Base-by-base conservation (phyloP, 2,329 filamentous ascomycete species). In the Ceratocystis destructans region DNA sequence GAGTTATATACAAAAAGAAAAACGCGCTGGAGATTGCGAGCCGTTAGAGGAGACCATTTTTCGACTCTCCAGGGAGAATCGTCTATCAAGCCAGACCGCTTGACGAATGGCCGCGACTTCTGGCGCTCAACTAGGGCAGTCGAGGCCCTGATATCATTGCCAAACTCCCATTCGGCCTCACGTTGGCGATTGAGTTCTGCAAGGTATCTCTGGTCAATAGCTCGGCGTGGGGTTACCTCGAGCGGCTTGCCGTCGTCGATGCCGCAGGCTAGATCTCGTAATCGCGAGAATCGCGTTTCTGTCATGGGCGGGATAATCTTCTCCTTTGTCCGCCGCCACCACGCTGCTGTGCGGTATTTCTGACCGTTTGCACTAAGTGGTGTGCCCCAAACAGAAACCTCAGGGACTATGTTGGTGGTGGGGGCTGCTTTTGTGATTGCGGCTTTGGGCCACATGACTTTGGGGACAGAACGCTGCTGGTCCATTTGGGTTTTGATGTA, bases 311-410 rank as follows among this genome's bases (percentile, higher is more conserved):
- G 81, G 70, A 83, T 74, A 5, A 84, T 69, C 67, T 79, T 81
- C 12, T 77, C 72, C 0, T 79, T 73, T 17, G 76, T 71, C 3
- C 66, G 66, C 46, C 73, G 77, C 80, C 82, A 87, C 74, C 79
- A 81, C 5, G 45, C 20, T 41, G 66, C 59, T n/a, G 64, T 59
- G 20, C 62, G 50, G 33, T 68, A 68, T 57, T 48, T 46, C 17
- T 50, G 7, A 5, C 50, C 37, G 45, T 64, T 68, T 28, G 44
- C 48, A 20, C 45, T 65, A 8, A 69, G 73, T 0, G 78, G 77
- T 1, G 76, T 76, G 1, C 80, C 82, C 79, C 81, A 86, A 5
- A 76, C 74, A 62, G 80, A 83, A 46, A 72, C 71, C 15, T 73
- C 70, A 0, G 80, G 79, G 10, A 83, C 69, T 10, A 48, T 6